Evolutionary conservation across 306 rosid genomes (phyloP).

Genomic region (Leucaena leucocephala): DNA sequence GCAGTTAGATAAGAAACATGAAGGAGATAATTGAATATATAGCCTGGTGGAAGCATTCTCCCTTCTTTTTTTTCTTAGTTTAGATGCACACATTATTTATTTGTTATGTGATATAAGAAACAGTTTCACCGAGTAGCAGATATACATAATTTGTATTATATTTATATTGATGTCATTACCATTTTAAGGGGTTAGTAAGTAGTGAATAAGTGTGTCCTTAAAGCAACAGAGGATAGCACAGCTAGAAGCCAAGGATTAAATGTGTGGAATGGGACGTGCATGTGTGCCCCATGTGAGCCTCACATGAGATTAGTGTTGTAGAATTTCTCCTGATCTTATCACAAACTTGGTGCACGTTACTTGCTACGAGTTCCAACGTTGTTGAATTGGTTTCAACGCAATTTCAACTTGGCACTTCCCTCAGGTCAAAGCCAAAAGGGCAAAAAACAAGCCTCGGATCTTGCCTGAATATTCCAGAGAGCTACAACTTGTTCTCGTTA

Average conservation of each 20-base stretch:
- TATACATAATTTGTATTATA: background rate
- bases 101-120: background rate
- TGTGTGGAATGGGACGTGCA: background rate
- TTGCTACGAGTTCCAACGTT: background rate
- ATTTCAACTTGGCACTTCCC: background rate
- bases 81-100: background rate
- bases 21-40: background rate
- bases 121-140: background rate
- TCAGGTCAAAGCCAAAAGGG: background rate
- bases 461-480: too few relatives aligned
- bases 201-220: background rate
- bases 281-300: background rate
- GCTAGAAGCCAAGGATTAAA: background rate
- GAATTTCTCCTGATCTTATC: background rate
- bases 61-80: background rate
- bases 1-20: slow-evolving; percentile 8
- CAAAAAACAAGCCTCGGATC: too few relatives aligned
- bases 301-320: background rate
- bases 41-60: background rate
- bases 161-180: background rate
- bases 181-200: background rate
- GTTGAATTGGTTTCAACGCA: background rate
- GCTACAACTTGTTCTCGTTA: background rate
- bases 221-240: background rate
- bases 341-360: background rate